phyloP scores from a whole-genome alignment of 1,139 yeast genomes.

The Yamadazyma friedrichii region DNA sequence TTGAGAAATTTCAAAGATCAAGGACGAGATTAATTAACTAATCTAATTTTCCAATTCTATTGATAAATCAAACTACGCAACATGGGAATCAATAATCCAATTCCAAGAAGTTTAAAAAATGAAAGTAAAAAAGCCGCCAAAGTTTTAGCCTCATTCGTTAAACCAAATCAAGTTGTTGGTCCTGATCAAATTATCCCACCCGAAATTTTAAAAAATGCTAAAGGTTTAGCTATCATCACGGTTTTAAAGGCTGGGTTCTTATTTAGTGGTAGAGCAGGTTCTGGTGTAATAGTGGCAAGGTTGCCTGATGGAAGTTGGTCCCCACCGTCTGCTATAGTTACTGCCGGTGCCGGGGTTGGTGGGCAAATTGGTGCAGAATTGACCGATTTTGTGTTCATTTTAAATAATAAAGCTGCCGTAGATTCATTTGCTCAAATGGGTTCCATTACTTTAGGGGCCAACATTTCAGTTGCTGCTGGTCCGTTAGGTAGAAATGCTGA shows the following conservation, averaged over 20 bases:
- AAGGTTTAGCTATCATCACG: conserved; percentile 88
- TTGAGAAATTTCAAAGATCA: conserved; percentile 1
- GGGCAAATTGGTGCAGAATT: conserved; percentile 96
- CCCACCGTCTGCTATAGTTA: conserved; percentile 93
- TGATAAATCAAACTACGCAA: not conserved
- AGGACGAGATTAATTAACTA: not conserved
- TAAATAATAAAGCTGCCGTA: conserved; percentile 85
- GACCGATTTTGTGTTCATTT: conserved; percentile 92
- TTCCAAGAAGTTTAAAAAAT: conserved; percentile 84
- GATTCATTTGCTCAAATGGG: conserved; percentile 94
- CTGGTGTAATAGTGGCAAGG: conserved; percentile 93
- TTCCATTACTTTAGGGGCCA: conserved; percentile 92
- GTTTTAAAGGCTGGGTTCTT: conserved; percentile 94
- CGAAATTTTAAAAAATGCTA: conserved; percentile 80
- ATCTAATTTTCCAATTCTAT: not conserved
- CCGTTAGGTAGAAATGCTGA: conserved; percentile 97
- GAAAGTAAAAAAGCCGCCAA: conserved; percentile 96
- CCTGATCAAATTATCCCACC: conserved; percentile 93
- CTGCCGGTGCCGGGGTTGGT: conserved; percentile 99
- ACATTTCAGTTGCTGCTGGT: conserved; percentile 96
- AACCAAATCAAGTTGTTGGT: conserved; percentile 93
- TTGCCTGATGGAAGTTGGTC: conserved; percentile 96
- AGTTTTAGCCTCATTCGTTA: conserved; percentile 81
- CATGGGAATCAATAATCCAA: conserved; percentile 82
- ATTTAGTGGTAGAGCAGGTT: conserved; percentile 96